Base-by-base conservation (phyloP, 345 rosid genomes). In the Turritis glabra region DNA sequence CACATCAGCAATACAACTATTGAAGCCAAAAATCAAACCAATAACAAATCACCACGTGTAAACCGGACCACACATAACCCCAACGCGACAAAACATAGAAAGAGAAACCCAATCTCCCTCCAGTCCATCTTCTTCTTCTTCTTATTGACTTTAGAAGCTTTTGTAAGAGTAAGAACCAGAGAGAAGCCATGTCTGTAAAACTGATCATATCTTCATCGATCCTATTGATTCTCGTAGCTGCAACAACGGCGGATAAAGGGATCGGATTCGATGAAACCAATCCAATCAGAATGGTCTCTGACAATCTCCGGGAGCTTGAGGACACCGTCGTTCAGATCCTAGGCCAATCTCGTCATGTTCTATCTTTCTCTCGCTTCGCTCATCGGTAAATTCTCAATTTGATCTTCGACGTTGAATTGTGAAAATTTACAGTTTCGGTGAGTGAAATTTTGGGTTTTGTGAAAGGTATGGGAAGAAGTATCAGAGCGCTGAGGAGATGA, bases 301-400 rank as follows among this genome's bases (percentile, higher is more conserved):
- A 82, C 44, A 71, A 86, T 50, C 89, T 90, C 74, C 81, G 56
- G 4, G 85, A 86, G 37, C 43, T 87, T 60, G 90, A 89, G 26
- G 68, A 82, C 33, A 79, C 90, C 5, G 67, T 89, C 29, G 72
- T 86, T 48, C 77, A 77, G 61, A 85, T 80, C 64, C 14, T 93
- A 80, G 96, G 97, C 50, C 71, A 68, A 12, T 60, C 85, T 14
- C 88, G 87, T 6, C 87, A 64, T 13, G 93, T 87, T 64, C 47
- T 76, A 73, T 79, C 88, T 38, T 91, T 93, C 33, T 86, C 92
- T 5, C 90, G 94, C 41, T 93, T 93, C 67, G 86, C 89, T 77
- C 76, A 69, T 82, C 81, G 86, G 97, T 92, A 25, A 19, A 23
- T 4, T 53, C 5, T 38, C 55, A n/a, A 37, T 53, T n/a, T n/a